phyloP scores from a whole-genome alignment of 1,284 basidiomycete genomes.

The Ceratobasidium sp. region DNA sequence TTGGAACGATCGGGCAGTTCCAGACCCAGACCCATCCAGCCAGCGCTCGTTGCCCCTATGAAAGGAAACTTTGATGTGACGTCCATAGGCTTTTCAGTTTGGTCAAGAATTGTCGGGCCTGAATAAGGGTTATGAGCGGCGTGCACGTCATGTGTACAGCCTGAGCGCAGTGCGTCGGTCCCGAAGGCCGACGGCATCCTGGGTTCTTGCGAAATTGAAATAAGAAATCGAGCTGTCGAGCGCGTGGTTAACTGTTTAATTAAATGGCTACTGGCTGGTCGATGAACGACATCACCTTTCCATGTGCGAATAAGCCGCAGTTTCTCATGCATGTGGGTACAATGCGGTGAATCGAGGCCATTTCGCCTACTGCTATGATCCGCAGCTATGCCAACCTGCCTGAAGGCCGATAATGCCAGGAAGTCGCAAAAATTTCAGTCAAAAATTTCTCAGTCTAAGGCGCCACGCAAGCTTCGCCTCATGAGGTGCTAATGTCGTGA shows the following conservation, averaged over 20 bases:
- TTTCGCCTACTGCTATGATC: not conserved
- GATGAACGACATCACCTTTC: conserved; percentile 1
- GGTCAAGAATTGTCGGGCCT: too few species aligned
- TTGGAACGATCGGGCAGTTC: conserved; percentile 10
- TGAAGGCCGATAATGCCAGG: conserved; percentile 9
- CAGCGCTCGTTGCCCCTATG: not conserved
- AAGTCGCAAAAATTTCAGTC: conserved; percentile 18
- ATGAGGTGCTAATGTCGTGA: not conserved
- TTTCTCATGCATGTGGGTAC: conserved; percentile 18
- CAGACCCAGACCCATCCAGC: too few species aligned
- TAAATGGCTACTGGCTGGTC: not conserved
- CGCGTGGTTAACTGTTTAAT: not conserved
- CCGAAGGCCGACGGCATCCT: conserved; percentile 24
- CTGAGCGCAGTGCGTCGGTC: conserved; percentile 10
- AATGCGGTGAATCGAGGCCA: conserved; percentile 7
- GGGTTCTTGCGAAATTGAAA: not conserved
- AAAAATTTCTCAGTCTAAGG: conserved; percentile 18
- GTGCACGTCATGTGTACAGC: conserved; percentile 11
- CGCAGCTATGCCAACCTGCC: not conserved
- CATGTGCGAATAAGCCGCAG: conserved; percentile 6
- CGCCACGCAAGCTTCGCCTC: not conserved
- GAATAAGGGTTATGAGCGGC: not conserved
- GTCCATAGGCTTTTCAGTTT: not conserved
- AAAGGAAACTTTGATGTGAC: conserved; percentile 17
- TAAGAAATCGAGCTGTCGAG: not conserved